Evolutionary conservation across 2,329 filamentous ascomycete species (phyloP).

Genomic region (Graphium sp.): DNA sequence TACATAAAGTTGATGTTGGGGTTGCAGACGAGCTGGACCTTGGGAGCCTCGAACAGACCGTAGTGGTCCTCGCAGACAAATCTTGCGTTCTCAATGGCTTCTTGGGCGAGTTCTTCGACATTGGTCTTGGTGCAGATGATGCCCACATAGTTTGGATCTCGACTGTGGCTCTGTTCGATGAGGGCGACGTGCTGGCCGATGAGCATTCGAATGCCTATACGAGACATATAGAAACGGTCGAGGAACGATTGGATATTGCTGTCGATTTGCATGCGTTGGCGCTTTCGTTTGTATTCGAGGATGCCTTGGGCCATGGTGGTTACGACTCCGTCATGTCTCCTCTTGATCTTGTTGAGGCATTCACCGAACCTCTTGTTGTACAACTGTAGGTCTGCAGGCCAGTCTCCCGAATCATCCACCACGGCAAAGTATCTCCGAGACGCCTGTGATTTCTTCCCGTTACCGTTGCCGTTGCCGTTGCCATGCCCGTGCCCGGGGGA

Average conservation of each 20-base stretch:
- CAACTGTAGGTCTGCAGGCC: slow-evolving; percentile 85
- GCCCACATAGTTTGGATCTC: slow-evolving; percentile 87
- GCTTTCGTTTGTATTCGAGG: slow-evolving; percentile 89
- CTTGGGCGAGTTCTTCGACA: slow-evolving; percentile 82
- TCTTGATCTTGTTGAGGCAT: slow-evolving; percentile 84
- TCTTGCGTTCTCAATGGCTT: slow-evolving; percentile 96
- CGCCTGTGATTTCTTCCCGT: slow-evolving; percentile 29
- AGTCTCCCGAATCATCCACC: slow-evolving; percentile 76
- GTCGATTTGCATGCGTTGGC: slow-evolving; percentile 96
- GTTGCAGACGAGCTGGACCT: slow-evolving; percentile 91
- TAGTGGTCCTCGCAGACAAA: slow-evolving; percentile 99
- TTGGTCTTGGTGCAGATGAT: slow-evolving; percentile 99
- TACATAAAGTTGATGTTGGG: slow-evolving; percentile 98
- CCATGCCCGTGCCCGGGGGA: slow-evolving; percentile 24
- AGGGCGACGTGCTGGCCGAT: slow-evolving; percentile 97
- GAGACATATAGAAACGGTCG: slow-evolving; percentile 98
- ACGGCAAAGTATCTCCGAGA: slow-evolving; percentile 76
- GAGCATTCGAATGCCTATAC: slow-evolving; percentile 97
- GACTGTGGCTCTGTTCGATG: slow-evolving; percentile 78
- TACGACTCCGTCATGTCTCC: slow-evolving; percentile 89
- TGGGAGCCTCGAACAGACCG: slow-evolving; percentile 88
- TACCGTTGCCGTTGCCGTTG: slow-evolving; percentile 27
- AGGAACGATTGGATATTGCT: slow-evolving; percentile 94
- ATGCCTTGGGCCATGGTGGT: slow-evolving; percentile 98
- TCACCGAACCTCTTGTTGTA: slow-evolving; percentile 88